Percentiles rank a stretch among this genome's conserved stretches.
phyloP scores from a whole-genome alignment of 208 protist genomes.

The Angomonas deanei region DNA sequence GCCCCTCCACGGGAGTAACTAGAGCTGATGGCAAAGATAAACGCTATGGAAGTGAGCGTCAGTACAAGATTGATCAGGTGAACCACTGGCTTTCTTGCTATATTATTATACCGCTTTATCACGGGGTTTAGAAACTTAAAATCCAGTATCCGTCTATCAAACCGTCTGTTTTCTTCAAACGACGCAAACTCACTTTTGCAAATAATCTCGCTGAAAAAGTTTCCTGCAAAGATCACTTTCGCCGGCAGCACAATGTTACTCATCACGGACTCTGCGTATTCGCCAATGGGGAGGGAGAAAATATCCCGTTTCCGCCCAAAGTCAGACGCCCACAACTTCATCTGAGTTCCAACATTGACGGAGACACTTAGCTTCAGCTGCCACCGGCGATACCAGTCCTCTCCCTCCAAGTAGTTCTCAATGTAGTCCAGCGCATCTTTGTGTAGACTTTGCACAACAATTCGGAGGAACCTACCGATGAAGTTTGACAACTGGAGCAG shows the following conservation, averaged over 20 bases:
- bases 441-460: conserved; percentile 66
- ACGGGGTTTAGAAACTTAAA: neutral
- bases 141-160: neutral
- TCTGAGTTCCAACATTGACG: conserved; percentile 25
- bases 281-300: neutral
- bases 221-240: conserved; percentile 7
- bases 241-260: conserved; percentile 8
- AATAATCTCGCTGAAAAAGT: conserved; percentile 44
- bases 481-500: conserved; percentile 68
- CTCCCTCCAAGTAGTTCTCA: conserved; percentile 68
- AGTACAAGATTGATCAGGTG: conserved; percentile 38
- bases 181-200: conserved; percentile 52
- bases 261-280: conserved; percentile 10
- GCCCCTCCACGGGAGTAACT: conserved; percentile 13
- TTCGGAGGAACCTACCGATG: conserved; percentile 65
- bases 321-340: conserved; percentile 35
- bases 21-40: conserved; percentile 48
- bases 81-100: conserved; percentile 4
- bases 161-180: conserved; percentile 36
- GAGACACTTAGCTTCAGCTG: conserved; percentile 30
- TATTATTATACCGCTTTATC: neutral
- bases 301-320: conserved; percentile 7
- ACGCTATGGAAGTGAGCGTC: conserved; percentile 53
- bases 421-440: conserved; percentile 67
- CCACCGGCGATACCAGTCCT: conserved; percentile 61